Percentiles rank a stretch among this genome's conserved stretches.
Conservation (phyloP, 495 filamentous ascomycete genomes). For the Aspergillus sparsus region DNA sequence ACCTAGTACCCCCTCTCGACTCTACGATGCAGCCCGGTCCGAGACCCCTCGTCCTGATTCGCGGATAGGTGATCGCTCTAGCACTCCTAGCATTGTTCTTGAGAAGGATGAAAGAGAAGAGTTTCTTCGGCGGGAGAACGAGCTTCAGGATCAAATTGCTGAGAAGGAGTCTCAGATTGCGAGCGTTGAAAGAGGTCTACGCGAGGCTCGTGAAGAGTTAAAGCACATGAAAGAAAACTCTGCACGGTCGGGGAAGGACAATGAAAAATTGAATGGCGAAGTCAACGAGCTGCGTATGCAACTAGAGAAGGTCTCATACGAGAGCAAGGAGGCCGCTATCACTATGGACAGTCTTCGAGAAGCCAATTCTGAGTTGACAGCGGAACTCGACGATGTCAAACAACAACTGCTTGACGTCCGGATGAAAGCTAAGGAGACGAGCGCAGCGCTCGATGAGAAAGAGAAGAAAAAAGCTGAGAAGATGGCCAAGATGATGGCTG, state of each 20-base stretch:
- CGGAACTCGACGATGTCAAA: slow-evolving; percentile 92
- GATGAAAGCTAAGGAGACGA: slow-evolving; percentile 93
- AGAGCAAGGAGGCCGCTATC: slow-evolving; percentile 93
- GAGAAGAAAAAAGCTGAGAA: slow-evolving; percentile 97
- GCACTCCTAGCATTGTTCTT: slow-evolving; percentile 80
- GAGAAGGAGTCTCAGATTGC: slow-evolving; percentile 86
- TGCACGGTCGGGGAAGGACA: slow-evolving; percentile 76
- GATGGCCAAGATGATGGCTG: slow-evolving; percentile 99
- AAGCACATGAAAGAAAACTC: slow-evolving; percentile 78
- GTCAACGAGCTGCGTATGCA: slow-evolving; percentile 94
- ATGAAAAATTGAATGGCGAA: slow-evolving; percentile 79
- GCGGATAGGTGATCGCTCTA: slow-evolving; percentile 80
- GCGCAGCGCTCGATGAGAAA: slow-evolving; percentile 86
- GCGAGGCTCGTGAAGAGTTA: slow-evolving; percentile 81
- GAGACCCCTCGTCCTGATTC: slow-evolving; percentile 78
- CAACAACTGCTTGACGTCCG: slow-evolving; percentile 93
- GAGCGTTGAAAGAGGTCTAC: slow-evolving; percentile 72
- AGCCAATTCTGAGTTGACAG: slow-evolving; percentile 87
- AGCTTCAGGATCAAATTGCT: slow-evolving; percentile 91
- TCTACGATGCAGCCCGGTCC: slow-evolving; percentile 54
- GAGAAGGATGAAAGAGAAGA: slow-evolving; percentile 98
- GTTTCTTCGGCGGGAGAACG: slow-evolving; percentile 92
- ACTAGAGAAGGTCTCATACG: slow-evolving; percentile 89
- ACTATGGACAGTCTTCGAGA: slow-evolving; percentile 98
- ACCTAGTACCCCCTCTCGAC: slow-evolving; percentile 80